A percentile compares a stretch with the other conserved stretches of the same genome.
Conservation (phyloP, 176 grass and related monocot genomes). For the Microstegium vimineum region DNA sequence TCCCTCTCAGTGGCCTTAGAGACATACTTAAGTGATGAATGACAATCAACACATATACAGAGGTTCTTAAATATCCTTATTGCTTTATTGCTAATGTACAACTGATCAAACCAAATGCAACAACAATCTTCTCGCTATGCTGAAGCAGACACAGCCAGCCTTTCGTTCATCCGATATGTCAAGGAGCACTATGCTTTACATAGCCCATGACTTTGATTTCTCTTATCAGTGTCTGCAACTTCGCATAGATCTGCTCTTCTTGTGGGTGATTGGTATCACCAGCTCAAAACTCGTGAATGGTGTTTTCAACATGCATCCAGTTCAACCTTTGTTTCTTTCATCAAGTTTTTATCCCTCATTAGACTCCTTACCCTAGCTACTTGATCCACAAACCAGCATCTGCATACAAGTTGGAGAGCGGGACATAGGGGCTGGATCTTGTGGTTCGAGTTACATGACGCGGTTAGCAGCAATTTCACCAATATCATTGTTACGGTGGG, state of each 20-base stretch:
- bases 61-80: too few relatives aligned
- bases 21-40: too few relatives aligned
- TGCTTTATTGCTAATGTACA: slow-evolving; percentile 47
- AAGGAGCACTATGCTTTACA: slow-evolving; percentile 67
- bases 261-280: slow-evolving; percentile 57
- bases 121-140: slow-evolving; percentile 85
- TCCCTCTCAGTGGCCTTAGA: too few relatives aligned
- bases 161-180: slow-evolving; percentile 73
- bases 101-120: slow-evolving; percentile 64
- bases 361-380: slow-evolving; percentile 54
- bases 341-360: slow-evolving; percentile 70
- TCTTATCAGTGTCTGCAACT: slow-evolving; percentile 40
- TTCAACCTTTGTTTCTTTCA: slow-evolving; percentile 80
- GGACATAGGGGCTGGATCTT: slow-evolving; percentile 71
- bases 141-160: slow-evolving; percentile 71
- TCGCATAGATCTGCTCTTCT: slow-evolving; percentile 59
- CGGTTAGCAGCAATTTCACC: slow-evolving; percentile 61
- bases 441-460: slow-evolving; percentile 60
- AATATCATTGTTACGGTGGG: slow-evolving; percentile 41
- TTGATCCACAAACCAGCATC: slow-evolving; percentile 70
- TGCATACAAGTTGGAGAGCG: slow-evolving; percentile 84
- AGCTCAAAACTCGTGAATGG: slow-evolving; percentile 63
- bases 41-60: too few relatives aligned
- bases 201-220: slow-evolving; percentile 70
- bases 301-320: slow-evolving; percentile 74